A percentile compares a stretch with the other conserved stretches of the same genome.
Conservation (phyloP, 371 early-diverging fungal genomes). For the Syncephalastrum sp. region DNA sequence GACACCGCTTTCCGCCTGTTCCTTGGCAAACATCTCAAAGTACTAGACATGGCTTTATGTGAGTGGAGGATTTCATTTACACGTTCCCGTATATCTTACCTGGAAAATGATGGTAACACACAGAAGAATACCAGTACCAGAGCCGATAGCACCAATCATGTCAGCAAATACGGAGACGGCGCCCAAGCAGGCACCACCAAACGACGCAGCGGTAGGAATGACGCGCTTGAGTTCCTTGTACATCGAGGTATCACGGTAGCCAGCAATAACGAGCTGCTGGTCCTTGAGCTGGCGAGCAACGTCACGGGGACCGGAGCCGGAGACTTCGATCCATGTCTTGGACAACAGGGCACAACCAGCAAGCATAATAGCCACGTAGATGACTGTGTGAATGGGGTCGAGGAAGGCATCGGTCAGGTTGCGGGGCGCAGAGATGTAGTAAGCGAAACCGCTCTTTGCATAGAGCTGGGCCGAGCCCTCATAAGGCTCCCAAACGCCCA, state of each 20-base stretch:
- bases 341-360: conserved; percentile 95
- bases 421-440: conserved; percentile 98
- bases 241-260: conserved; percentile 94
- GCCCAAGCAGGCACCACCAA: conserved; percentile 97
- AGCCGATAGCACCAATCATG: conserved; percentile 93
- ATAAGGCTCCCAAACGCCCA: conserved; percentile 97
- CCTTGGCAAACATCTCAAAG: conserved; percentile 98
- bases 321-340: conserved; percentile 99
- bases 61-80: too few relatives aligned
- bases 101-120: conserved; percentile 99
- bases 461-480: conserved; percentile 90
- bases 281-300: conserved; percentile 98
- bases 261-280: conserved; percentile 97
- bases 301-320: conserved; percentile 95
- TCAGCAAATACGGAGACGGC: conserved; percentile 94
- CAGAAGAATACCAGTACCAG: conserved; percentile 99
- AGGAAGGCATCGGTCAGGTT: conserved; percentile 76
- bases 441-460: conserved; percentile 94
- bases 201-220: conserved; percentile 95
- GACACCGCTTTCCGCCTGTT: conserved; percentile 77
- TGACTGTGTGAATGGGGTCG: conserved; percentile 95
- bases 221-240: conserved; percentile 98
- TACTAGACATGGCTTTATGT: conserved; percentile 42
- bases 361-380: conserved; percentile 94
- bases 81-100: conserved; percentile 11